Percentiles rank a stretch among this genome's conserved stretches.
Evolutionary conservation across 257 asterid genomes (phyloP).

Genomic region (Solanum corneliomulleri): DNA sequence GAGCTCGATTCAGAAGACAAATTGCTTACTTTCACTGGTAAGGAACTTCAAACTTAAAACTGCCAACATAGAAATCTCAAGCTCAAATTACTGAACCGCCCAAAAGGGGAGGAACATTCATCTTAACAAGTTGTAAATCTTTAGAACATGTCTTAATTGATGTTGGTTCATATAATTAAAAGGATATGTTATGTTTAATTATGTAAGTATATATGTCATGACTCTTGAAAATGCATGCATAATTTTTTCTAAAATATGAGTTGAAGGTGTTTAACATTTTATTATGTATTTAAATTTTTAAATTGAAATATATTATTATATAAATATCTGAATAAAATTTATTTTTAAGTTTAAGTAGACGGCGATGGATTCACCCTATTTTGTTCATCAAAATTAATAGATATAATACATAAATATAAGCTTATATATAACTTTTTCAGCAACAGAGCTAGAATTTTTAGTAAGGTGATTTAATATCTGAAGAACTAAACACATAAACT

Average conservation of each 20-base stretch:
- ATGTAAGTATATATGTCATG: background rate
- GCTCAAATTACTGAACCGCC: no score
- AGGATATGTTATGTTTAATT: background rate
- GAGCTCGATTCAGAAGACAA: no score
- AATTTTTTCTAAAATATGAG: background rate
- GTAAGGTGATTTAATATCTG: no score
- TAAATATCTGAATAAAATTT: background rate
- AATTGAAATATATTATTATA: background rate
- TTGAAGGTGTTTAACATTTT: background rate
- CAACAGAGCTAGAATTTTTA: no score
- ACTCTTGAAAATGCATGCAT: background rate
- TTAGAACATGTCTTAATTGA: background rate
- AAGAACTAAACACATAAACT: no score
- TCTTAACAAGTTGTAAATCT: background rate
- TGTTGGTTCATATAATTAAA: background rate
- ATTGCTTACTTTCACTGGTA: fast-evolving
- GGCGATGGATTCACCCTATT: background rate
- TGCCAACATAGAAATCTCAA: fast-evolving
- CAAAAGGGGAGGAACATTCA: fast-evolving
- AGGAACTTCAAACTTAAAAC: fast-evolving
- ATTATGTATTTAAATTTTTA: background rate
- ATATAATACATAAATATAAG: background rate
- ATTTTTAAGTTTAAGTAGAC: background rate
- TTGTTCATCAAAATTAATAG: background rate
- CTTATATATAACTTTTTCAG: no score